Conservation (phyloP, 73 alveolate species). For the Durusdinium trenchii region DNA sequence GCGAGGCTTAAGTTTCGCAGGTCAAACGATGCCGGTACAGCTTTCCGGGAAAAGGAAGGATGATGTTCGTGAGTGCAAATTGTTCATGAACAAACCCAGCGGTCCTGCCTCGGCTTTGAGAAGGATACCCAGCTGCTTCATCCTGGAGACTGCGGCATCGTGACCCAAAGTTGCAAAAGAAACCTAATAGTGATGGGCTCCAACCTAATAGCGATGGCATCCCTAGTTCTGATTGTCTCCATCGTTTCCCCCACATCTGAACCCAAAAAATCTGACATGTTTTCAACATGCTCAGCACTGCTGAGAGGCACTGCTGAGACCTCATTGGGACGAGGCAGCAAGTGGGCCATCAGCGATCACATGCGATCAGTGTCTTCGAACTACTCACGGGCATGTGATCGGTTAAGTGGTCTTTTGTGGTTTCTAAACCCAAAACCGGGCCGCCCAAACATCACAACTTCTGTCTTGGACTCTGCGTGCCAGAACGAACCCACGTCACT, state of each 20-base stretch:
- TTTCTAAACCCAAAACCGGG: too few relatives aligned
- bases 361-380: too few relatives aligned
- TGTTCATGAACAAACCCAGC: not conserved
- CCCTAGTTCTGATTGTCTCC: not conserved
- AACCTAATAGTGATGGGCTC: not conserved
- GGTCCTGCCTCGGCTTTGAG: slow-evolving; percentile 14
- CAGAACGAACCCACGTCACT: too few relatives aligned
- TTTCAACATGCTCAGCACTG: not conserved
- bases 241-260: not conserved
- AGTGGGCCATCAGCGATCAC: slow-evolving; percentile 69
- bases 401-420: too few relatives aligned
- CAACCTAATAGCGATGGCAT: not conserved
- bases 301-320: too few relatives aligned
- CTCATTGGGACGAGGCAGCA: slow-evolving; percentile 74
- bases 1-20: not conserved
- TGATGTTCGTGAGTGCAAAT: too few relatives aligned
- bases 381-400: too few relatives aligned
- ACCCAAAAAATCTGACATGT: not conserved
- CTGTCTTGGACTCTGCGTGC: too few relatives aligned
- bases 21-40: not conserved
- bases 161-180: not conserved
- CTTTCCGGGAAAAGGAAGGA: too few relatives aligned
- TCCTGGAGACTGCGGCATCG: not conserved
- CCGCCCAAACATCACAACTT: too few relatives aligned
- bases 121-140: slow-evolving; percentile 56